Conservation (phyloP, 805 yeast genomes). For the Saccharomycopsis vini region DNA sequence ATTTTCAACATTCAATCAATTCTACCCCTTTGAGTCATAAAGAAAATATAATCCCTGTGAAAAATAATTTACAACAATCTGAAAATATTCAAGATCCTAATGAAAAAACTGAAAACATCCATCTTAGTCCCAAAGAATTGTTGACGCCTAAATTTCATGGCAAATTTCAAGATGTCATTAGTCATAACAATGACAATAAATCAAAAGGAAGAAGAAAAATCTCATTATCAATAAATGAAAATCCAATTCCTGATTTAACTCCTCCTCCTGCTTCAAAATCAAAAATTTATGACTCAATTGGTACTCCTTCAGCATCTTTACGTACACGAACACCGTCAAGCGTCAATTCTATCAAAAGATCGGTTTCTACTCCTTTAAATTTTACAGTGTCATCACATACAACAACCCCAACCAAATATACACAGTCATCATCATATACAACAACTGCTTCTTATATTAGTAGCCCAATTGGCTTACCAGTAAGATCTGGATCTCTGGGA, state of each 20-base stretch:
- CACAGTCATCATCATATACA: too few species aligned
- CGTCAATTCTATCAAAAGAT: too few species aligned
- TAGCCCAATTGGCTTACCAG: too few species aligned
- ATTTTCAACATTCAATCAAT: conserved; percentile 15
- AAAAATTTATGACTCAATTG: conserved; percentile 7
- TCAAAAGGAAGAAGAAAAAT: neutral
- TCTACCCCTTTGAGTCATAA: conserved; percentile 13
- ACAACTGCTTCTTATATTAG: too few species aligned
- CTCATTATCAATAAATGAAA: neutral
- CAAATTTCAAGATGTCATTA: neutral
- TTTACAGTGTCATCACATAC: neutral
- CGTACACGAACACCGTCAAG: too few species aligned
- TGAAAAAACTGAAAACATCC: too few species aligned
- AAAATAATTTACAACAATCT: neutral
- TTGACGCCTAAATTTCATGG: neutral
- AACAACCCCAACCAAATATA: neutral
- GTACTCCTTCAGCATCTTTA: too few species aligned
- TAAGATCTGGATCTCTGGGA: neutral
- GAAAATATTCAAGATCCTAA: too few species aligned
- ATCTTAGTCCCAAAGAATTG: too few species aligned
- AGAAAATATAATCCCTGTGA: conserved; percentile 15
- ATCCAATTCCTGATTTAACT: conserved; percentile 14
- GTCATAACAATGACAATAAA: neutral
- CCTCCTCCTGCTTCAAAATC: conserved; percentile 12
- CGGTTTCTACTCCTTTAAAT: neutral